A percentile compares a stretch with the other conserved stretches of the same genome.
These are phyloP conservation scores for Bimuria novae-zelandiae DNA, from an alignment of 2,329 filamentous ascomycete species.

Conservation along the genomic window DNA sequence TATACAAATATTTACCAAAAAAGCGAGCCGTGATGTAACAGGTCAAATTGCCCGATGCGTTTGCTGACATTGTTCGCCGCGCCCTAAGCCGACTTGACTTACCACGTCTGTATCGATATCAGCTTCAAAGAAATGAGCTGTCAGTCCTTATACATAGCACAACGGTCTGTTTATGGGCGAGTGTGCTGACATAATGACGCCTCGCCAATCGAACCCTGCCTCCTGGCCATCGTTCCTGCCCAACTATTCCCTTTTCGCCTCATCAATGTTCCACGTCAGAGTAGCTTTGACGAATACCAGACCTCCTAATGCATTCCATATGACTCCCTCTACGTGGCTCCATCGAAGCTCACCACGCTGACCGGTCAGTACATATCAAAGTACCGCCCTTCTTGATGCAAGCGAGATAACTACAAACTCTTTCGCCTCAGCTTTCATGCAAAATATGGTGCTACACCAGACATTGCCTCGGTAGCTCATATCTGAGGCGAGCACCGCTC, in stretches of 20 bases:
- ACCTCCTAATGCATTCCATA: not conserved
- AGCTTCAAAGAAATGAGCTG: no score
- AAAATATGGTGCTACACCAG: not conserved
- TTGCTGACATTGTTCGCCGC: no score
- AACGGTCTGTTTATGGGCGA: no score
- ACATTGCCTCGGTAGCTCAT: not conserved
- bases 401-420: not conserved
- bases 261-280: not conserved
- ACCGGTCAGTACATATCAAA: slow-evolving; percentile 7
- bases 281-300: not conserved
- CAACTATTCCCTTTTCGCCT: slow-evolving; percentile 1
- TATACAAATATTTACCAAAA: no score
- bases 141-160: no score
- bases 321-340: not conserved
- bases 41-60: no score
- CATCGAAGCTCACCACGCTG: not conserved
- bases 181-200: no score
- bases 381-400: not conserved
- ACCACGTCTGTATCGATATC: no score
- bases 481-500: not conserved
- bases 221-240: slow-evolving; percentile 7
- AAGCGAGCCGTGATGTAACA: no score
- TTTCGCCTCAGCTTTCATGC: not conserved
- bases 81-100: no score
- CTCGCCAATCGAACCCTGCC: no score